Evolutionary conservation across 2,329 filamentous ascomycete genomes (phyloP), one percentile per base, ranked within the genome.

Genomic region (Xylariomycetidae sp.): DNA sequence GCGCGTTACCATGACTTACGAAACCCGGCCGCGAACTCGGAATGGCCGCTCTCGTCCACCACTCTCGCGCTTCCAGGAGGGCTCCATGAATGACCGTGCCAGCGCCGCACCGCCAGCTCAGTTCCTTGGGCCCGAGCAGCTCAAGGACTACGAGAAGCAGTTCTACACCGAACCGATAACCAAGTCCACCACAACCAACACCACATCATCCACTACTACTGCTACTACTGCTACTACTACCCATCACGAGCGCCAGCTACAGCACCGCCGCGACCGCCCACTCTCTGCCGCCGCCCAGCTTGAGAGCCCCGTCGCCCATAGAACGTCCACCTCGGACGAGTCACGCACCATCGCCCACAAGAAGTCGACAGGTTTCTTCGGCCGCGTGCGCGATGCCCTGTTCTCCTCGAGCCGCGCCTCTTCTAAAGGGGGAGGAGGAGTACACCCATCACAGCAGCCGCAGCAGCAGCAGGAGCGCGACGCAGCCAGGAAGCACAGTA

Each of bases 11-110:
- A 53, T 51, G 49, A 38, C 49, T 30, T 44, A 40, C 35, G 50
- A 51, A 31, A 54, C 46, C 31, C 42, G 46, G 40, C 55, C 61
- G 38, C 55, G 63, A 40, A 61, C 49, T 26, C 59, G 58, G 46
- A 66, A 77, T 64, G 46, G 44, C 38, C 45, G 53, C 31, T 49
- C 48, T 10, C 45, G 50, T 25, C 49, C 50, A 30, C 44, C 50
- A 5, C 52, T 49, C 8, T 57, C 53, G 19, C 56, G 78, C 62
- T 68, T 94, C 73, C 51, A 82, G 23, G 88, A 95, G 62, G 88
- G 84, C 25, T 90, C 83, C 51, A 90, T 95, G 85, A 87, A 82
- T 52, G 86, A 94, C 59, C 80, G 85, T 44, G 69, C 76, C 19
- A 89, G 84, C 51, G 72, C 77, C 38, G 74, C 70, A 38, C 87